phyloP scores from a whole-genome alignment of 805 yeast genomes.

The Starmerella floricola region DNA sequence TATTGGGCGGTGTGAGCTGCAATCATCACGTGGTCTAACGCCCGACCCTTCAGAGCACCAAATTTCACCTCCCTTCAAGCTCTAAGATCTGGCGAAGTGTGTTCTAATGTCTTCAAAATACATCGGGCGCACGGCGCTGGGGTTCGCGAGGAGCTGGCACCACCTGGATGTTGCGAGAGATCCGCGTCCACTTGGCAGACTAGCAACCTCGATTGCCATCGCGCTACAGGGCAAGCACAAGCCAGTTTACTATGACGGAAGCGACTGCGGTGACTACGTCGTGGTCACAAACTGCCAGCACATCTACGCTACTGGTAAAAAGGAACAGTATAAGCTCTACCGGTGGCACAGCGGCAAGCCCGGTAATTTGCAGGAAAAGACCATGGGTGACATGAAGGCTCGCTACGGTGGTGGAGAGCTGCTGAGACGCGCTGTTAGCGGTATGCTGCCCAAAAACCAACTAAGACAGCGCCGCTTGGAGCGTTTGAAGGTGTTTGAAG shows the following conservation, averaged over 20 bases:
- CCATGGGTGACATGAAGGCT: constrained; percentile 64
- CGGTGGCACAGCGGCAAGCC: constrained; percentile 86
- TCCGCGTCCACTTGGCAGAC: constrained; percentile 74
- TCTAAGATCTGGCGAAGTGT: not conserved
- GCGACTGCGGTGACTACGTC: constrained; percentile 93
- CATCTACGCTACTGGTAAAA: constrained; percentile 73
- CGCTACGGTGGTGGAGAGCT: constrained; percentile 85
- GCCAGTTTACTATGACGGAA: constrained; percentile 61
- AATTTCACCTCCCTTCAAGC: not conserved
- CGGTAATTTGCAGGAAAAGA: constrained; percentile 70
- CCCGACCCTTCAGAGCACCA: too few relatives aligned
- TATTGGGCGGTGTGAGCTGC: too few relatives aligned
- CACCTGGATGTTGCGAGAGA: constrained; percentile 85
- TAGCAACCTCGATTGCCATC: constrained; percentile 79
- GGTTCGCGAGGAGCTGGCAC: constrained; percentile 86
- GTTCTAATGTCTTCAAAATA: constrained; percentile 30
- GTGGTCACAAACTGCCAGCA: constrained; percentile 87
- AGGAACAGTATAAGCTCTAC: constrained; percentile 66
- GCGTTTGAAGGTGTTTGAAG: constrained; percentile 78
- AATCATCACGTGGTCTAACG: too few relatives aligned
- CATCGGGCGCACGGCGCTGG: constrained; percentile 46
- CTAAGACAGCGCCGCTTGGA: constrained; percentile 66
- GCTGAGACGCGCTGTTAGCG: constrained; percentile 75
- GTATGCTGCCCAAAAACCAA: constrained; percentile 91
- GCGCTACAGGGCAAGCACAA: constrained; percentile 95